These are phyloP conservation scores for Diaporthe vaccinii DNA, from an alignment of 2,329 filamentous ascomycete species.

Conservation along the genomic window DNA sequence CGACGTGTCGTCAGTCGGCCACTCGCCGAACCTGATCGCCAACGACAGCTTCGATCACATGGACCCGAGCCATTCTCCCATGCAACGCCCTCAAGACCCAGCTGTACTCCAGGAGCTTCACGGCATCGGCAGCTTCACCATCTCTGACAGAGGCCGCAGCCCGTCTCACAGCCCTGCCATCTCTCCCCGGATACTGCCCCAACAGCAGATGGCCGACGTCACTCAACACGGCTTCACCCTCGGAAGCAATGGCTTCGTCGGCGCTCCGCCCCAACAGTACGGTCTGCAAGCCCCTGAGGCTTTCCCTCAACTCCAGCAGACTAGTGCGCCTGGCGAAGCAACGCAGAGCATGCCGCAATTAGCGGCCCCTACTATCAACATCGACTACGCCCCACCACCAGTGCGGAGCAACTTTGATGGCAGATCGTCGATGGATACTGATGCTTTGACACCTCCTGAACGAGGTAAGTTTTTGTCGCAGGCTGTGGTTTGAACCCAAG, in stretches of 20 bases:
- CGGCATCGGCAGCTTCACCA: slow-evolving; percentile 82
- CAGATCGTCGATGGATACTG: slow-evolving; percentile 76
- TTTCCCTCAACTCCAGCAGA: slow-evolving; percentile 65
- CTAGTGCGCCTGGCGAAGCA: slow-evolving; percentile 56
- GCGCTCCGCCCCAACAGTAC: slow-evolving; percentile 56
- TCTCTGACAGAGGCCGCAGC: slow-evolving; percentile 83
- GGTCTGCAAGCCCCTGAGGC: slow-evolving; percentile 60
- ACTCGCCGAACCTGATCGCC: slow-evolving; percentile 83
- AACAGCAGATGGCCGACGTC: slow-evolving; percentile 67
- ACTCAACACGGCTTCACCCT: slow-evolving; percentile 65
- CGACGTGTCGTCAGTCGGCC: slow-evolving; percentile 85
- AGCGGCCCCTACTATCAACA: slow-evolving; percentile 94
- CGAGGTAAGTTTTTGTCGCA: slow-evolving; percentile 62
- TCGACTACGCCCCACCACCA: slow-evolving; percentile 87
- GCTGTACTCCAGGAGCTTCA: slow-evolving; percentile 83
- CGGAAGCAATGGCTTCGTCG: slow-evolving; percentile 56
- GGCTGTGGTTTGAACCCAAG: not conserved
- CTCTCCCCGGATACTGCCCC: slow-evolving; percentile 71
- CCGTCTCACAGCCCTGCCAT: slow-evolving; percentile 82
- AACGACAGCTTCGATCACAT: slow-evolving; percentile 84
- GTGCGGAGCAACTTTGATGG: slow-evolving; percentile 75
- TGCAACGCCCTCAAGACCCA: slow-evolving; percentile 80
- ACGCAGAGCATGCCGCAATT: slow-evolving; percentile 68
- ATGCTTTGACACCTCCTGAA: slow-evolving; percentile 87
- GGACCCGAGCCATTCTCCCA: slow-evolving; percentile 81